Conservation (phyloP, 345 rosid genomes). For the Sonneratia caseolaris region DNA sequence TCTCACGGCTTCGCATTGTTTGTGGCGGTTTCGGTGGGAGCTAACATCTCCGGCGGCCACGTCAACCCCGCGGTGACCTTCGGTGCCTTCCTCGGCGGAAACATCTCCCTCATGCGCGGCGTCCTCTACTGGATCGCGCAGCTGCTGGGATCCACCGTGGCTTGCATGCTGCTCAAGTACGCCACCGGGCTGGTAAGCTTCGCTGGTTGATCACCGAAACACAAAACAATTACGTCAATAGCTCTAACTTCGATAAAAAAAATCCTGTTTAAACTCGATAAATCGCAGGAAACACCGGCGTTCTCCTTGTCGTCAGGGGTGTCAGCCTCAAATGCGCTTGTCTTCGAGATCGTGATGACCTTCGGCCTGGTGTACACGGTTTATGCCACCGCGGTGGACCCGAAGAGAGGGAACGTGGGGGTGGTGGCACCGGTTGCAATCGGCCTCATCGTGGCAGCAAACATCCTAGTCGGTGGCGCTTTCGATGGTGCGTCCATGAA, state of each 20-base stretch:
- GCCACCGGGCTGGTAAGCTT: conserved; percentile 47
- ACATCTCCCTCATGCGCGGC: conserved; percentile 46
- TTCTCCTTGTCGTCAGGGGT: conserved; percentile 12
- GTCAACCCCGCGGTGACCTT: conserved; percentile 79
- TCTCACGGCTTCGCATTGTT: conserved; percentile 63
- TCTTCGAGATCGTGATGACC: conserved; percentile 56
- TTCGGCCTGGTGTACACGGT: conserved; percentile 52
- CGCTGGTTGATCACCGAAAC: too few relatives aligned
- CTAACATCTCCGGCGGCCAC: conserved; percentile 74
- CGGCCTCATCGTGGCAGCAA: not conserved
- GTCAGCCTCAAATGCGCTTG: conserved; percentile 30
- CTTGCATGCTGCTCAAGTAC: conserved; percentile 63
- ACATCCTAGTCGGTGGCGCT: not conserved
- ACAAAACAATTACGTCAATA: too few relatives aligned
- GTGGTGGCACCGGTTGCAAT: not conserved
- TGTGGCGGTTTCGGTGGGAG: conserved; percentile 59
- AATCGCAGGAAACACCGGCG: not conserved
- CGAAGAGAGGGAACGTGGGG: conserved; percentile 30
- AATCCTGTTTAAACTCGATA: too few relatives aligned
- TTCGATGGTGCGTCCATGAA: conserved; percentile 33
- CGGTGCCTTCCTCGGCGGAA: conserved; percentile 68
- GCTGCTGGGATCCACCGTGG: conserved; percentile 57
- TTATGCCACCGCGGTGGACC: conserved; percentile 50
- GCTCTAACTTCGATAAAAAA: too few relatives aligned
- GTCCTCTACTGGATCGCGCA: conserved; percentile 72